phyloP scores from a whole-genome alignment of 2,329 filamentous ascomycete genomes.

The Fusarium circinatum region DNA sequence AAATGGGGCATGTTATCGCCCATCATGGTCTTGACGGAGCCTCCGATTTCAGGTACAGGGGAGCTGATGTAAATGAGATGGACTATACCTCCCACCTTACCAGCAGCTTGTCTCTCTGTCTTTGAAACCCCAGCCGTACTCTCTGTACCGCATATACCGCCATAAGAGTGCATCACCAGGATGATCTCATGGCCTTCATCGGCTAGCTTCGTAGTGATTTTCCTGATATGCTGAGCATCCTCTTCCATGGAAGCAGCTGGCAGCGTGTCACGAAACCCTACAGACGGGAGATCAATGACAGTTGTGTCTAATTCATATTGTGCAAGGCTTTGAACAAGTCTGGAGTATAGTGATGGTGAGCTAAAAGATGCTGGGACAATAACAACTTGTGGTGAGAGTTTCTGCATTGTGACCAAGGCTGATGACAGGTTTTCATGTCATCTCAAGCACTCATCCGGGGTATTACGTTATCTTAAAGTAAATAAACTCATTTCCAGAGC shows the following conservation, averaged over 20 bases:
- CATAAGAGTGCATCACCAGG: not conserved
- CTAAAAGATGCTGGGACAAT: not conserved
- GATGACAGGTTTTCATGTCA: too few species aligned
- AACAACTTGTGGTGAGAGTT: not conserved
- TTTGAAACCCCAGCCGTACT: rapidly evolving
- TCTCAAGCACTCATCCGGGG: rapidly evolving
- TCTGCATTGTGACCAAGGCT: not conserved
- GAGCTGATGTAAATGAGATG: not conserved
- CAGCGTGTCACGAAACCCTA: not conserved
- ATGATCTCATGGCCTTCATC: not conserved
- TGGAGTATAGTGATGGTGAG: not conserved
- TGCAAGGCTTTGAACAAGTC: not conserved
- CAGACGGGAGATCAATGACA: not conserved
- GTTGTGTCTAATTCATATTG: not conserved
- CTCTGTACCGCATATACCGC: not conserved
- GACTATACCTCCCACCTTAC: rapidly evolving
- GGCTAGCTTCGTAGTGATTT: not conserved
- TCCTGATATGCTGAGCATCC: not conserved
- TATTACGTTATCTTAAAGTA: not conserved
- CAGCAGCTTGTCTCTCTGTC: rapidly evolving
- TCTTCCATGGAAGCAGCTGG: not conserved
- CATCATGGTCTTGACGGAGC: not conserved
- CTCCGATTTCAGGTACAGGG: not conserved
- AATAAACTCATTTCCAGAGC: rapidly evolving
- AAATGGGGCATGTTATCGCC: not conserved